Conservation (phyloP, 129 eudicot species). For the Chrysanthemum seticuspe region DNA sequence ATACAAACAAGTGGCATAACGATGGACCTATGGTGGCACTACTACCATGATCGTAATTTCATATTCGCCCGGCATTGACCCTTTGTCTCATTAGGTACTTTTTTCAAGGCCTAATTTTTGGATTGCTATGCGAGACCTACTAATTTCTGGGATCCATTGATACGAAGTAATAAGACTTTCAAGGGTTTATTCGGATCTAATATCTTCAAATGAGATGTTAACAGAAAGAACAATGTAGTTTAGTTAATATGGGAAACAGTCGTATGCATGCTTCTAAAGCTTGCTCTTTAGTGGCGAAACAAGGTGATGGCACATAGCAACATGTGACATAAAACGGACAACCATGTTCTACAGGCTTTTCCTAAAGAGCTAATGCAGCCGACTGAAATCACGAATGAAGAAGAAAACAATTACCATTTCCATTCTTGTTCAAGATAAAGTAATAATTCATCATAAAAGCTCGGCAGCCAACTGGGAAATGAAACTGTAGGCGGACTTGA, state of each 20-base stretch:
- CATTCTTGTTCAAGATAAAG: slow-evolving; percentile 97
- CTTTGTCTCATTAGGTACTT: too few species aligned
- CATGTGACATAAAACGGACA: background rate
- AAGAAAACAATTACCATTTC: slow-evolving; percentile 73
- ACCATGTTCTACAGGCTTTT: slow-evolving; percentile 6
- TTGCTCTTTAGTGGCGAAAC: background rate
- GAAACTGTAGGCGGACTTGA: slow-evolving; percentile 44
- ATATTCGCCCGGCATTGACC: too few species aligned
- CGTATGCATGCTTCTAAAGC: slow-evolving; percentile 1
- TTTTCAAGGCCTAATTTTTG: too few species aligned
- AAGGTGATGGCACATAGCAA: slow-evolving; percentile 14
- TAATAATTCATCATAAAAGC: slow-evolving; percentile 85
- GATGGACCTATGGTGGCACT: too few species aligned
- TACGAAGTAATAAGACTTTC: background rate
- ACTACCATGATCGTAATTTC: too few species aligned
- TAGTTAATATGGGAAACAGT: background rate
- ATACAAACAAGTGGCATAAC: too few species aligned
- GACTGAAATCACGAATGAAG: slow-evolving; percentile 15
- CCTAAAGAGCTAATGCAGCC: slow-evolving; percentile 15
- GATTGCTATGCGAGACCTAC: background rate
- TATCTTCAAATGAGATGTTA: slow-evolving; percentile 10
- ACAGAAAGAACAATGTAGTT: background rate
- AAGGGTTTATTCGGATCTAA: slow-evolving; percentile 11
- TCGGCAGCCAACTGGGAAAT: slow-evolving; percentile 86
- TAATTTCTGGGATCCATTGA: slow-evolving; percentile 1